A percentile compares a stretch with the other conserved stretches of the same genome.
Conservation (phyloP, 2,329 filamentous ascomycete genomes). For the Fusarium armeniacum region DNA sequence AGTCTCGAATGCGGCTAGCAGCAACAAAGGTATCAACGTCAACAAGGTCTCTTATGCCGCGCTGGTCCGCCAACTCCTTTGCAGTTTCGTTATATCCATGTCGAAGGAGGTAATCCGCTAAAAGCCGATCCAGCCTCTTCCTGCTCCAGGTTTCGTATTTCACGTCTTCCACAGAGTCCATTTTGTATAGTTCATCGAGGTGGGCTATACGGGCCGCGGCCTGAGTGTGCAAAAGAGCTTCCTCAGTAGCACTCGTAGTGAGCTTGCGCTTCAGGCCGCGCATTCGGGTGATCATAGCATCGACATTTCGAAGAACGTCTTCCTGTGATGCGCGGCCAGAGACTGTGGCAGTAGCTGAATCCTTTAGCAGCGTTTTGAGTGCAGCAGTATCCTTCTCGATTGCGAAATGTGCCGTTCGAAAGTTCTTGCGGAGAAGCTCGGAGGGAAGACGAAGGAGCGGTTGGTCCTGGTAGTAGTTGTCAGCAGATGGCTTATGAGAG, state of each 20-base stretch:
- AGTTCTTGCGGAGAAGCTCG: constrained; percentile 93
- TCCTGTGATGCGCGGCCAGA: constrained; percentile 73
- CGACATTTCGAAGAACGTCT: constrained; percentile 83
- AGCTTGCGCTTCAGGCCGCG: constrained; percentile 91
- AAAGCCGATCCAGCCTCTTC: constrained; percentile 81
- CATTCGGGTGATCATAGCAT: constrained; percentile 87
- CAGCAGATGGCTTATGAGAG: constrained; percentile 8
- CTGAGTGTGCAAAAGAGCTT: constrained; percentile 80
- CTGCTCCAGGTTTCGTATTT: constrained; percentile 94
- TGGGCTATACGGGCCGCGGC: constrained; percentile 83
- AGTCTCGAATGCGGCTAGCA: constrained; percentile 82
- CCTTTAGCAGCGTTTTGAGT: constrained; percentile 72
- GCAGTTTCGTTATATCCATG: constrained; percentile 87
- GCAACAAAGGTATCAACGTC: constrained; percentile 90
- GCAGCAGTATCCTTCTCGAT: constrained; percentile 79
- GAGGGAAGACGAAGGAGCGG: constrained; percentile 92
- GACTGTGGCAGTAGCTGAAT: constrained; percentile 76
- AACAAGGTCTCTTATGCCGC: constrained; percentile 83
- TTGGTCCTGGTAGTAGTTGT: constrained; percentile 77
- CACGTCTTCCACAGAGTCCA: constrained; percentile 87
- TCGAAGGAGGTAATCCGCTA: constrained; percentile 93
- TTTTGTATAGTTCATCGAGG: constrained; percentile 82
- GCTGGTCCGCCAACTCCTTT: constrained; percentile 78
- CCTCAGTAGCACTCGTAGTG: constrained; percentile 80
- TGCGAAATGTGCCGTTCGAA: constrained; percentile 84